These are phyloP conservation scores for Nemania sp. DNA, from an alignment of 2,329 filamentous ascomycete species.

Conservation along the genomic window DNA sequence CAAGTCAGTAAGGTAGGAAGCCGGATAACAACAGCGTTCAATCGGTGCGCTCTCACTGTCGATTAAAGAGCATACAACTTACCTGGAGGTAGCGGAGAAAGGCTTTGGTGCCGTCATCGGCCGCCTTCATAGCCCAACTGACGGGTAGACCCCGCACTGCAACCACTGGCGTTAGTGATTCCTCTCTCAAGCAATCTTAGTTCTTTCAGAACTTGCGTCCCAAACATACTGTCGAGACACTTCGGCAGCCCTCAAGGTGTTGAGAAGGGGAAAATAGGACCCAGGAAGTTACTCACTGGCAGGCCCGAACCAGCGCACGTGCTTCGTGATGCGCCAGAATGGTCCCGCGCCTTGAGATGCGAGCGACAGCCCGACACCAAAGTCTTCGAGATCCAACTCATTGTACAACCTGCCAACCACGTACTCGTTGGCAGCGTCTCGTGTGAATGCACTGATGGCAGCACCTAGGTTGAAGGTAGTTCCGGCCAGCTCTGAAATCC, in stretches of 20 bases:
- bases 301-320: neutral
- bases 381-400: constrained; percentile 20
- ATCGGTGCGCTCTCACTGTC: no score
- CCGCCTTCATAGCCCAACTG: neutral
- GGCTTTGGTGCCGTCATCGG: neutral
- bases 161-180: no score
- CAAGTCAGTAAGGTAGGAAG: neutral
- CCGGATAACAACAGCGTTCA: no score
- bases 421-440: constrained; percentile 25
- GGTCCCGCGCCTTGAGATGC: neutral
- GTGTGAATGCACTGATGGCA: constrained; percentile 22
- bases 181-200: no score
- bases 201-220: no score
- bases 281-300: no score
- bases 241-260: no score
- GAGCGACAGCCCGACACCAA: constrained; percentile 4
- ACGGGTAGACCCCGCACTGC: neutral
- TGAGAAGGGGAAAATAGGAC: no score
- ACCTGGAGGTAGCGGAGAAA: constrained; percentile 1
- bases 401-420: constrained; percentile 27
- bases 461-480: constrained; percentile 9
- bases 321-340: constrained; percentile 10
- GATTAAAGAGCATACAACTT: neutral
- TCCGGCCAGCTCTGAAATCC: neutral
- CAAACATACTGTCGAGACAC: no score